Evolutionary conservation across 1,139 yeast genomes (phyloP).

Genomic region (Zhuliangozyma blackwelliae): DNA sequence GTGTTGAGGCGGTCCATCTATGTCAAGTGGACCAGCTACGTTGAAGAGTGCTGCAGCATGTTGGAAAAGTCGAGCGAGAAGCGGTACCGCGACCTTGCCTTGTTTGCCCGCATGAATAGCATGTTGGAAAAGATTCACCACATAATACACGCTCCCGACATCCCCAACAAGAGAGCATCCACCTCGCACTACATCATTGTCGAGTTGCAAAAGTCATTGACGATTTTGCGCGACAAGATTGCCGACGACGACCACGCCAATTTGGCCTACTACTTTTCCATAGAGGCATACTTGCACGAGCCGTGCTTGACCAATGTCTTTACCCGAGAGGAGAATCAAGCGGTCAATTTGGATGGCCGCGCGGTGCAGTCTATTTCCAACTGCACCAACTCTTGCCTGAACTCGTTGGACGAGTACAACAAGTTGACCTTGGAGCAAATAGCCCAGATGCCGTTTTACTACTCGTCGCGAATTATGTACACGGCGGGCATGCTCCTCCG

Average conservation of each 20-base stretch:
- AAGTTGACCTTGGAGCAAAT: conserved; percentile 39
- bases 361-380: conserved; percentile 40
- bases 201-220: conserved; percentile 42
- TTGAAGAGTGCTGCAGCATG: conserved; percentile 56
- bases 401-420: conserved; percentile 48
- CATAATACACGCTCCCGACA: conserved; percentile 39
- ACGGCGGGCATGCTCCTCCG: conserved; percentile 65
- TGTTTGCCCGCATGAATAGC: conserved; percentile 56
- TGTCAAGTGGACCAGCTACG: conserved; percentile 56
- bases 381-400: conserved; percentile 54
- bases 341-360: background rate
- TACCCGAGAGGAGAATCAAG: conserved; percentile 12
- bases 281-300: conserved; percentile 73
- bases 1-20: conserved; percentile 50
- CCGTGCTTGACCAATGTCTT: conserved; percentile 40
- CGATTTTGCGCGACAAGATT: conserved; percentile 32
- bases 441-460: conserved; percentile 58
- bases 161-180: conserved; percentile 18
- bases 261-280: conserved; percentile 54
- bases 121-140: conserved; percentile 61
- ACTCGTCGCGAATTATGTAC: conserved; percentile 61
- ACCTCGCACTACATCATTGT: conserved; percentile 30
- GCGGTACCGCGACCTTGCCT: conserved; percentile 42
- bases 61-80: conserved; percentile 36
- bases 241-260: conserved; percentile 35